Percentiles rank a stretch among this genome's conserved stretches.
Conservation (phyloP, 371 early-diverging fungal species). For the Blastocladiella emersonii region DNA sequence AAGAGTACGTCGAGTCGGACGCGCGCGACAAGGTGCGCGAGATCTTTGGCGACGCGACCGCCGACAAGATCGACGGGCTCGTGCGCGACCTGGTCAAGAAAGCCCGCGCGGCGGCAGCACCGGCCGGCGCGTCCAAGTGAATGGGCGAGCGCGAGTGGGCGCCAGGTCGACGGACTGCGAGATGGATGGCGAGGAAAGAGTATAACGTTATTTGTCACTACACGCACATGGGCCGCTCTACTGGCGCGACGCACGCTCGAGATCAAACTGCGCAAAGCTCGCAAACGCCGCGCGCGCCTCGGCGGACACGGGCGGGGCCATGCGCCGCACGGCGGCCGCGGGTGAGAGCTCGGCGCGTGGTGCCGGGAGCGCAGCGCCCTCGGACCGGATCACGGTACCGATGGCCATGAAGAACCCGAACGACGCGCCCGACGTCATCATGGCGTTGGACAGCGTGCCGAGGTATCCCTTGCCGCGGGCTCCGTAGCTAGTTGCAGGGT, state of each 20-base stretch:
- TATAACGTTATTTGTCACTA: no score
- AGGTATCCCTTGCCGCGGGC: slow-evolving; percentile 2
- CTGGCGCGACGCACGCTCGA: not conserved
- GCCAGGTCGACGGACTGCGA: no score
- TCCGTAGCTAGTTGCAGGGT: not conserved
- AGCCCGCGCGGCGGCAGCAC: no score
- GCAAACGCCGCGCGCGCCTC: not conserved
- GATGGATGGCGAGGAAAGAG: no score
- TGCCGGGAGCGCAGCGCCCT: no score
- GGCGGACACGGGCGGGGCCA: not conserved
- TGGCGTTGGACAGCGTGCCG: not conserved
- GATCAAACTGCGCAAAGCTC: not conserved
- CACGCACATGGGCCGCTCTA: no score
- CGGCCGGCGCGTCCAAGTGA: not conserved
- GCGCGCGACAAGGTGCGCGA: not conserved
- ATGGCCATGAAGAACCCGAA: not conserved
- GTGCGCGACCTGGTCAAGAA: not conserved
- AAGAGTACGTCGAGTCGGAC: not conserved
- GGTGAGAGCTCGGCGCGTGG: no score
- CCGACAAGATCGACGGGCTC: not conserved
- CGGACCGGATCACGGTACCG: not conserved
- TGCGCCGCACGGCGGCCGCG: not conserved
- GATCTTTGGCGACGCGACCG: not conserved
- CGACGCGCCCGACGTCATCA: not conserved
- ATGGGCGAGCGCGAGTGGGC: no score